phyloP scores from a whole-genome alignment of 2,329 filamentous ascomycete genomes.

The Trichoderma sp. region DNA sequence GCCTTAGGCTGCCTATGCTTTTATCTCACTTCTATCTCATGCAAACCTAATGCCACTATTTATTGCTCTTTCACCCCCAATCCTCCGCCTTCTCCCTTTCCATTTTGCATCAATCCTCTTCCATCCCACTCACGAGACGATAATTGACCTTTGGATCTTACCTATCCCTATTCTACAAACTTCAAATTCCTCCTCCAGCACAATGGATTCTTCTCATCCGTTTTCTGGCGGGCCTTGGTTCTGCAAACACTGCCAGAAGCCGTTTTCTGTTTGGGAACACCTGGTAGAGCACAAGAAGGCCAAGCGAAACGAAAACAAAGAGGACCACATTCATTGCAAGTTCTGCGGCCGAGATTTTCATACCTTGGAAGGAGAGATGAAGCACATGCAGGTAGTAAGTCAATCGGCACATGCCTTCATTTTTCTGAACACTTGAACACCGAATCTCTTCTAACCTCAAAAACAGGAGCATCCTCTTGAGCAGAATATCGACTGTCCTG shows the following conservation, averaged over 20 bases:
- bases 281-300: constrained; percentile 35
- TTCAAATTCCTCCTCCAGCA: not conserved
- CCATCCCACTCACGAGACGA: not conserved
- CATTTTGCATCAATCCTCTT: not conserved
- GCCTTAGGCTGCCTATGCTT: not conserved
- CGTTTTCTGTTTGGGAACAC: constrained; percentile 30
- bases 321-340: constrained; percentile 41
- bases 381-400: constrained; percentile 41
- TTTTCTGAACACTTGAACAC: not conserved
- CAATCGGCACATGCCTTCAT: not conserved
- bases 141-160: not conserved
- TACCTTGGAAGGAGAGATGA: constrained; percentile 33
- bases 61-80: not conserved
- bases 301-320: constrained; percentile 26
- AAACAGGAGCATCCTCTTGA: constrained; percentile 41
- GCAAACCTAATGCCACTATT: not conserved
- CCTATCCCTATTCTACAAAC: not conserved
- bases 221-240: constrained; percentile 24
- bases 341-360: constrained; percentile 42
- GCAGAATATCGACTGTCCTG: constrained; percentile 50
- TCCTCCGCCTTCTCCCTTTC: not conserved
- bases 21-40: not conserved
- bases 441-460: not conserved
- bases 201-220: not conserved
- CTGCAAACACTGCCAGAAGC: constrained; percentile 35